Conservation (phyloP, 805 yeast species). For the Tetrapisispora taiwanensis region DNA sequence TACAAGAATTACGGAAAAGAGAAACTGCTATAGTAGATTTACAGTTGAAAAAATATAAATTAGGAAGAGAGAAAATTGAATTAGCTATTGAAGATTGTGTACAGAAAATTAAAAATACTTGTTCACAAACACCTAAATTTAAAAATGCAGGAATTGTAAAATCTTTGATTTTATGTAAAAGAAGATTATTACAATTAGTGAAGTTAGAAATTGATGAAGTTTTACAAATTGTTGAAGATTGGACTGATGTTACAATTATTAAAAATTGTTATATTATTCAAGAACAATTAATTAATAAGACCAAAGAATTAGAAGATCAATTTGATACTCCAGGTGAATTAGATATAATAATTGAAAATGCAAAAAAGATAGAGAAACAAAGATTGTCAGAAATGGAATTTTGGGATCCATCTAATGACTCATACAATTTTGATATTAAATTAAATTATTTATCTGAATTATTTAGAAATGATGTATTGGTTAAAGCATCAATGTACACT, state of each 20-base stretch:
- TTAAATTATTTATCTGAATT: conserved; percentile 37
- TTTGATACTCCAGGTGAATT: conserved; percentile 45
- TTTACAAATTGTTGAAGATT: conserved; percentile 12
- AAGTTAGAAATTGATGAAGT: conserved; percentile 31
- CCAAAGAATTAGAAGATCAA: conserved; percentile 41
- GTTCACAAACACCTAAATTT: conserved; percentile 34
- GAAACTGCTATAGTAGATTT: conserved; percentile 37
- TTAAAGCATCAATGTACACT: conserved; percentile 44
- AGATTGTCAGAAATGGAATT: conserved; percentile 43
- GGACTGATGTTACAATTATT: conserved; percentile 14
- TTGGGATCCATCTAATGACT: conserved; percentile 41
- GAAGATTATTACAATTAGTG: conserved; percentile 35
- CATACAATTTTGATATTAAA: conserved; percentile 32
- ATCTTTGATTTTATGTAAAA: conserved; percentile 31
- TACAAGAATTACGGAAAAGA: conserved; percentile 52
- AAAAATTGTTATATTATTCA: conserved; percentile 19
- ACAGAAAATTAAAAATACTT: conserved; percentile 32
- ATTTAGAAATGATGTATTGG: conserved; percentile 44
- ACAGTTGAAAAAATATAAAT: conserved; percentile 29
- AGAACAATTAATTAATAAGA: conserved; percentile 34
- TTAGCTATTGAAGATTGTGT: conserved; percentile 34
- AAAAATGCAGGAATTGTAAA: conserved; percentile 35
- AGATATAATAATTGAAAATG: conserved; percentile 36
- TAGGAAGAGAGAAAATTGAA: conserved; percentile 32
- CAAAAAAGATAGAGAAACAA: conserved; percentile 34